A percentile compares a stretch with the other conserved stretches of the same genome.
Evolutionary conservation across 2,329 filamentous ascomycete genomes (phyloP).

Genomic region (Cercospora janseana): DNA sequence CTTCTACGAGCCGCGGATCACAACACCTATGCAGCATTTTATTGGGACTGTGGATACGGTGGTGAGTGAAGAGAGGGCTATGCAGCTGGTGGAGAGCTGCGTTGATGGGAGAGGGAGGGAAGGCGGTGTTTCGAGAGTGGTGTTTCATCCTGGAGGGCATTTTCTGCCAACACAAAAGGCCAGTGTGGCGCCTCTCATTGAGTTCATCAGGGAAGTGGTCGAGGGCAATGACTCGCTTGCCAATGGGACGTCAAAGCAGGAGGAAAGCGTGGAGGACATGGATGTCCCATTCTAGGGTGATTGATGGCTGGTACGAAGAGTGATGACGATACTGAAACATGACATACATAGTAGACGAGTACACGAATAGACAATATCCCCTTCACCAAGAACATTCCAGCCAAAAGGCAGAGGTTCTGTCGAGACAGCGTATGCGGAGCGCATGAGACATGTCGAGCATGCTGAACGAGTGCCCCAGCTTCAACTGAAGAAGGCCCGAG

Average conservation of each 20-base stretch:
- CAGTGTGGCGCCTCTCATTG: constrained; percentile 72
- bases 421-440: not conserved
- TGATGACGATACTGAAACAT: not conserved
- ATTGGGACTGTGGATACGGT: constrained; percentile 82
- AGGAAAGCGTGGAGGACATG: constrained; percentile 65
- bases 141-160: constrained; percentile 84
- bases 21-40: constrained; percentile 77
- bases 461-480: too few species aligned
- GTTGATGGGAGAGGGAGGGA: constrained; percentile 45
- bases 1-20: constrained; percentile 72
- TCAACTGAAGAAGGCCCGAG: not conserved
- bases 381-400: not conserved
- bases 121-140: constrained; percentile 45
- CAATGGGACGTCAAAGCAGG: constrained; percentile 38
- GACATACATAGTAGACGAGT: constrained; percentile 6
- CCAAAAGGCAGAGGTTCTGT: not conserved
- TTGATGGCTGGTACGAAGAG: not conserved
- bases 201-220: constrained; percentile 60
- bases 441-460: too few species aligned
- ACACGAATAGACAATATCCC: not conserved
- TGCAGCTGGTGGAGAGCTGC: constrained; percentile 65
- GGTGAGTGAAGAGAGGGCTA: constrained; percentile 73
- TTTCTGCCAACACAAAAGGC: constrained; percentile 79
- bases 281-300: constrained; percentile 59
- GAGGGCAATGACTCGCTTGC: constrained; percentile 41